Evolutionary conservation across 106 monocot genomes (phyloP), one percentile per base, ranked within the genome.

Genomic region (Ottelia alismoides): DNA sequence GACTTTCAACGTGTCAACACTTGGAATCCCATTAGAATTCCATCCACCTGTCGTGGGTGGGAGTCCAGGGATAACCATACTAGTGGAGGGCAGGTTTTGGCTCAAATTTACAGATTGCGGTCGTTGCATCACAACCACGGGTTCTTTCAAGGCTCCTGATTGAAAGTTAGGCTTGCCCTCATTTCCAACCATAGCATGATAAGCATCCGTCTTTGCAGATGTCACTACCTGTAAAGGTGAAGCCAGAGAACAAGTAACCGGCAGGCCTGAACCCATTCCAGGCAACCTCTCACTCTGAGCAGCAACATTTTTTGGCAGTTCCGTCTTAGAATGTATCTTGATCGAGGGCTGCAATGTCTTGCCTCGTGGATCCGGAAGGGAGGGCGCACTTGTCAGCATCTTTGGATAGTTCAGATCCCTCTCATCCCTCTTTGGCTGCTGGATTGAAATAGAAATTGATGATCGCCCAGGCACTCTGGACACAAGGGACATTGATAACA

Each of bases 121-220:
- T 1, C 88, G 84, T 52, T 85, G 84, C 84, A 96, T 88, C 58
- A 96, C 51, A 16, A 71, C 61, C 24, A 86, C 56, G 0, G 88
- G 76, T 52, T 96, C 93, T 68, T 68, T 71, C 56, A 72, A 25
- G 20, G 68, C 54, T 7, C 48, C 57, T 22, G 40, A 32, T 24
- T 52, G 57, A 45, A 57, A 27, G 57, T 25, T 63, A 3, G 58
- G 45, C 73, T 71, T 81, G 1, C 63, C 47, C 43, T 81, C 73
- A 62, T 40, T 69, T 16, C 23, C 28, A 27, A 20, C 43, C 11
- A 31, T 2, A 11, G 40, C 52, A 53, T 53, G n/a, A 30, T 40
- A 52, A 11, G 47, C 12, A 31, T 64, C 62, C 1, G 52, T 35
- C 53, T 57, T 67, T 18, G 52, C 62, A 11, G 66, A 11, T 27